Percentiles rank a stretch among this genome's conserved stretches.
phyloP scores from a whole-genome alignment of 352 stramenopile genomes.

The Phytophthora multivora region DNA sequence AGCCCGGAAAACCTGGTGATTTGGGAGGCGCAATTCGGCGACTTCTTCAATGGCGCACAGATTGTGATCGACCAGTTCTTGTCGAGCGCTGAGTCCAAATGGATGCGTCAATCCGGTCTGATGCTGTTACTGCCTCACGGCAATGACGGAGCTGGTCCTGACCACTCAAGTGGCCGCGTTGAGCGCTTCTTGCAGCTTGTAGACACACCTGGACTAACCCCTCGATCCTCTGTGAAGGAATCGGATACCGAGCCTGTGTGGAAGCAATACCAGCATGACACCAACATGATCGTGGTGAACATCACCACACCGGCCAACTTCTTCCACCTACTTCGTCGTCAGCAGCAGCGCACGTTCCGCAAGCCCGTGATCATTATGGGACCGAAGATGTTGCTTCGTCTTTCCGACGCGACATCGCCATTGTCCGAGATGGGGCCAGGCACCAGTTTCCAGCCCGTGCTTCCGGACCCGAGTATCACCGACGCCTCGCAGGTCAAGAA shows the following conservation, averaged over 20 bases:
- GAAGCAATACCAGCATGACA: slow-evolving; percentile 68
- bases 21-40: slow-evolving; percentile 93
- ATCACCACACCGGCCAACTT: slow-evolving; percentile 94
- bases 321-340: slow-evolving; percentile 95
- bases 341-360: slow-evolving; percentile 78
- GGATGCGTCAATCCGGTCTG: slow-evolving; percentile 87
- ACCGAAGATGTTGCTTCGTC: slow-evolving; percentile 77
- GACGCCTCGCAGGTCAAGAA: slow-evolving; percentile 61
- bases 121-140: slow-evolving; percentile 87
- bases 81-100: slow-evolving; percentile 87
- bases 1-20: slow-evolving; percentile 80
- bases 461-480: slow-evolving; percentile 57
- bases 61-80: slow-evolving; percentile 92
- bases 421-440: slow-evolving; percentile 65
- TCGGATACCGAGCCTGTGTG: slow-evolving; percentile 38
- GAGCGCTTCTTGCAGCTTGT: slow-evolving; percentile 91
- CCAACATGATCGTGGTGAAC: slow-evolving; percentile 88
- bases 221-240: slow-evolving; percentile 40
- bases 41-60: slow-evolving; percentile 91
- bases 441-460: slow-evolving; percentile 70
- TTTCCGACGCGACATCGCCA: slow-evolving; percentile 67
- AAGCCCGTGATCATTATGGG: slow-evolving; percentile 82
- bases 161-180: slow-evolving; percentile 83
- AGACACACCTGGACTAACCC: slow-evolving; percentile 63
- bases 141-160: slow-evolving; percentile 87